Evolutionary conservation across 2,329 filamentous ascomycete genomes (phyloP), one percentile per base, ranked within the genome.

Genomic region (Monilinia laxa): DNA sequence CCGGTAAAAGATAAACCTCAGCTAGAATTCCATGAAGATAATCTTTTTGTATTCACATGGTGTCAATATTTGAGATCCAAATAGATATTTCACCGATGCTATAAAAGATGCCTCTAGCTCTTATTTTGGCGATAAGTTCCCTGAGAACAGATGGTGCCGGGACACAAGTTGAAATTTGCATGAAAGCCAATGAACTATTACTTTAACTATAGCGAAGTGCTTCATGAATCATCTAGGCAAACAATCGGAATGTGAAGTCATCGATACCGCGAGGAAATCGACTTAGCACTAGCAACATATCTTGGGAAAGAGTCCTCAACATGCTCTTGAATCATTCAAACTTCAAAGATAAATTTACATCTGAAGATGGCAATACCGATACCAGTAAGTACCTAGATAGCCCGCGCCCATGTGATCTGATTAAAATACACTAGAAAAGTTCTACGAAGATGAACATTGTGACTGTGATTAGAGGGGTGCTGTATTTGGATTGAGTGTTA

Each of bases 151-250:
- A 77, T 1, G 82, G 81, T 35, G 78, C 79, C 2, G 82, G 78
- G 35, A 82, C 73, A 0, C 82, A 82, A 53, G 87, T 73, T 0
- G 74, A 81, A 14, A 87, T 72, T 0, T 80, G 81, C 20, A 85
- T 76, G 56, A 85, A 82, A 0, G 76, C 79, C 42, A 80, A 71
- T 0, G 79, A 68, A 4, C 76, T 78, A 66, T 78, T 79, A 2
- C 60, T 80, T 84, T 68, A 88, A 73, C 72, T 85, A 72, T 38
- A 86, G 79, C 25, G 70, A 18, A 67, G 25, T n/a, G 3, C 38
- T 6, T 47, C 28, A 52, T 75, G 65, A 60, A 68, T 59, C 16
- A n/a, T n/a, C 4, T 55, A 60, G 6, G 65, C 76, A 1, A 70
- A 85, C 78, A 0, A 81, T 81, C 42, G 81, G 81, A 0, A 82